phyloP scores from a whole-genome alignment of 1,139 yeast species.

The Nakaseomyces delphensis region DNA sequence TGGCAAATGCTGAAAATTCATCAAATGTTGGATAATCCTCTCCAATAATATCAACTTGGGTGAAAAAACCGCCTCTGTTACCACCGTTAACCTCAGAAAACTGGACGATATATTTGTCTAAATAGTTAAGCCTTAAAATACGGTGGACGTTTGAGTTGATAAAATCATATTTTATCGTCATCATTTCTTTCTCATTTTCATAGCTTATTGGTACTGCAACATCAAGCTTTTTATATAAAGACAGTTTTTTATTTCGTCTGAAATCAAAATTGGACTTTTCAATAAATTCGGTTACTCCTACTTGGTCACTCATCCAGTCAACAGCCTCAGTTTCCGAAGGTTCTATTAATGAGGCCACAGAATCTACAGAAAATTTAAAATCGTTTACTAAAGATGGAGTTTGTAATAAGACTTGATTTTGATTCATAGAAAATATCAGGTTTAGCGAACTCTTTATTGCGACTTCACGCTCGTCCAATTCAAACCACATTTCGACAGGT shows the following conservation, averaged over 20 bases:
- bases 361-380: slow-evolving; percentile 18
- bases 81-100: slow-evolving; percentile 51
- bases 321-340: slow-evolving; percentile 7
- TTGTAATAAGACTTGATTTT: slow-evolving; percentile 18
- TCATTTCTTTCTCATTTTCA: slow-evolving; percentile 24
- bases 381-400: slow-evolving; percentile 25
- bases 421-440: slow-evolving; percentile 18
- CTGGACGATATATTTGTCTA: slow-evolving; percentile 36
- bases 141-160: slow-evolving; percentile 39
- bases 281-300: slow-evolving; percentile 10
- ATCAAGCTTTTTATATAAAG: slow-evolving; percentile 6
- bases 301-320: slow-evolving; percentile 3
- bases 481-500: slow-evolving; percentile 49
- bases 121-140: slow-evolving; percentile 37
- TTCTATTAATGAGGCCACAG: slow-evolving; percentile 9
- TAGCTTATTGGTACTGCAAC: slow-evolving; percentile 5
- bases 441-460: slow-evolving; percentile 36
- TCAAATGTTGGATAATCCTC: slow-evolving; percentile 19
- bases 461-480: slow-evolving; percentile 36
- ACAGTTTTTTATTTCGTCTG: neutral
- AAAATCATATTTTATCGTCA: slow-evolving; percentile 37
- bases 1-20: slow-evolving; percentile 26
- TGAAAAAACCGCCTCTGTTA: slow-evolving; percentile 42
- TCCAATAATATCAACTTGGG: slow-evolving; percentile 44
- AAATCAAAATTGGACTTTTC: neutral